Conservation (phyloP, 2,329 filamentous ascomycete species). For the Graphilbum sp. region DNA sequence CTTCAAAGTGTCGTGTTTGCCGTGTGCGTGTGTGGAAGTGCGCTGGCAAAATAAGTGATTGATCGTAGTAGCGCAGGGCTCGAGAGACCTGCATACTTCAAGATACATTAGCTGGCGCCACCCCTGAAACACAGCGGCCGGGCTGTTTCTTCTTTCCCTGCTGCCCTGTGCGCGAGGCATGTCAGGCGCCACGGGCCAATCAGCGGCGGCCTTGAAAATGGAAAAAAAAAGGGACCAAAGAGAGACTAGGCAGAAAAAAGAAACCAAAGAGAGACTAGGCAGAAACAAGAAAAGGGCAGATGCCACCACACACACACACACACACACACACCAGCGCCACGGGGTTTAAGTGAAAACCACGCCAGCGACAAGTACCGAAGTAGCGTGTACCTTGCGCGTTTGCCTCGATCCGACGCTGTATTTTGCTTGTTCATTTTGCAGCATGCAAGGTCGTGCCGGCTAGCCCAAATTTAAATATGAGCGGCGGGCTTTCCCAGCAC, state of each 20-base stretch:
- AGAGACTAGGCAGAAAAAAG: not conserved
- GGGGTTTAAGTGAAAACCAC: too few species aligned
- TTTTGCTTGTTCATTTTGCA: too few species aligned
- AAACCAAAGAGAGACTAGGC: not conserved
- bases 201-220: slow-evolving; percentile 4
- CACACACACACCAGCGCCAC: not conserved
- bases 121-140: slow-evolving; percentile 14
- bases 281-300: not conserved
- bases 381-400: not conserved
- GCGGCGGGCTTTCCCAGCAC: too few species aligned
- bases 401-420: too few species aligned
- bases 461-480: too few species aligned
- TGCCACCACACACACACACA: not conserved
- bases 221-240: not conserved
- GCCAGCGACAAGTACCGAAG: not conserved
- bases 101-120: slow-evolving; percentile 1
- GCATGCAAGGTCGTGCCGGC: too few species aligned
- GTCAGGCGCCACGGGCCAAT: slow-evolving; percentile 11
- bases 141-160: slow-evolving; percentile 6
- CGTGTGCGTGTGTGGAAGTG: too few species aligned
- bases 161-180: slow-evolving; percentile 6
- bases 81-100: not conserved
- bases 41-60: too few species aligned
- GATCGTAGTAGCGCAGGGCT: too few species aligned
- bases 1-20: too few species aligned